phyloP scores from a whole-genome alignment of 1,139 yeast genomes.

The Pichia sp. region DNA sequence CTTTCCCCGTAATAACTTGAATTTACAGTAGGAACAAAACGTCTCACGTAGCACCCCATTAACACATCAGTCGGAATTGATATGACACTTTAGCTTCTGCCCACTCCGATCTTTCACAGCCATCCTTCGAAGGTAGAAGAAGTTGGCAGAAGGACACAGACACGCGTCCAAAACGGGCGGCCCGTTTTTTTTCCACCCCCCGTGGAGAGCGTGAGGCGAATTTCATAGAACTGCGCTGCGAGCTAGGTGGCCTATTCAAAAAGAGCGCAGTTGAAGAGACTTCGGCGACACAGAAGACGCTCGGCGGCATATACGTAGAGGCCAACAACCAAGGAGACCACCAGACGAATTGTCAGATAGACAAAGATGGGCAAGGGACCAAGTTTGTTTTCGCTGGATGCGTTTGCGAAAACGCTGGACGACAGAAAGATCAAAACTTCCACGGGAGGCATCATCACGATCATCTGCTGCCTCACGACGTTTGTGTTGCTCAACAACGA shows the following conservation, averaged over 20 bases:
- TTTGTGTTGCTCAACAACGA: slow-evolving; percentile 65
- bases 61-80: too few species aligned
- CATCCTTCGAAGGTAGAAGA: too few species aligned
- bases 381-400: slow-evolving; percentile 67
- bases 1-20: not conserved
- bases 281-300: not conserved
- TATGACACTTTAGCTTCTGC: too few species aligned
- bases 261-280: not conserved
- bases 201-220: not conserved
- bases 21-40: too few species aligned
- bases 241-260: not conserved
- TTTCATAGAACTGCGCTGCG: not conserved
- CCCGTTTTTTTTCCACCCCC: not conserved
- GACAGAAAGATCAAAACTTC: slow-evolving; percentile 87
- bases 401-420: slow-evolving; percentile 90
- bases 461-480: slow-evolving; percentile 62
- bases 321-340: not conserved
- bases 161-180: not conserved
- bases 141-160: not conserved
- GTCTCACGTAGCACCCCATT: too few species aligned
- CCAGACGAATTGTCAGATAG: not conserved
- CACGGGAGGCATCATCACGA: slow-evolving; percentile 84
- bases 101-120: too few species aligned
- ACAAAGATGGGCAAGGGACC: slow-evolving; percentile 37
- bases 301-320: not conserved